Evolutionary conservation across 179 eudicot species (phyloP).

Genomic region (Beta macrorhiza): DNA sequence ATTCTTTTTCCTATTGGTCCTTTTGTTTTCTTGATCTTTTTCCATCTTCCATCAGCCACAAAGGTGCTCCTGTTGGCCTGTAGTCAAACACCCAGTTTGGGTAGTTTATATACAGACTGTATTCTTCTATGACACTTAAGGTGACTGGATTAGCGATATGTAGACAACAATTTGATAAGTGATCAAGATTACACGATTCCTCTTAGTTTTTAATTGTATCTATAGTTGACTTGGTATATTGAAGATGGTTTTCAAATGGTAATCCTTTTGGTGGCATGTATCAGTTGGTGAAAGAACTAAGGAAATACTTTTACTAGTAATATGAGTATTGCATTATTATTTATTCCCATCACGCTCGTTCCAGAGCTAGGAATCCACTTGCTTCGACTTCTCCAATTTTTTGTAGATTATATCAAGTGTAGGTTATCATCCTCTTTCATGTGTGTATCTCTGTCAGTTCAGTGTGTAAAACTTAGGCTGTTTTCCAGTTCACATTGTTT

Average conservation of each 20-base stretch:
- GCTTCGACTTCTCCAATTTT: background rate
- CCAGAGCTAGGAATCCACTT: background rate
- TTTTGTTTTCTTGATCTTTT: constrained; percentile 10
- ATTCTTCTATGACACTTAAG: constrained; percentile 13
- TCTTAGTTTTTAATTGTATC: background rate
- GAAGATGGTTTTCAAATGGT: background rate
- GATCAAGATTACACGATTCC: constrained; percentile 3
- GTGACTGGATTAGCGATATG: constrained; percentile 18
- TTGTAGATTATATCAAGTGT: background rate
- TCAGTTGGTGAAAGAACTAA: too few species aligned
- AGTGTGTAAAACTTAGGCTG: background rate
- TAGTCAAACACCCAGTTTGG: constrained; percentile 29
- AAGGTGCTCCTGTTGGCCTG: constrained; percentile 36
- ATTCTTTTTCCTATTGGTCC: constrained; percentile 9
- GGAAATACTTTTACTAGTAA: background rate
- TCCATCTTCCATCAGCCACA: constrained; percentile 21
- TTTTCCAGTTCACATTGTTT: background rate
- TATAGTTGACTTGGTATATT: background rate
- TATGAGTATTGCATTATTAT: background rate
- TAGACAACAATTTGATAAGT: constrained; percentile 16
- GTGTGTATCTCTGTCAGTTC: background rate
- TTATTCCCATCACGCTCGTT: too few species aligned
- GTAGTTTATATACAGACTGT: constrained; percentile 21
- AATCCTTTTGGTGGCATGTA: background rate
- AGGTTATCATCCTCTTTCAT: constrained; percentile 1